Evolutionary conservation across 257 asterid genomes (phyloP).

Genomic region (Solanum paucissectum): DNA sequence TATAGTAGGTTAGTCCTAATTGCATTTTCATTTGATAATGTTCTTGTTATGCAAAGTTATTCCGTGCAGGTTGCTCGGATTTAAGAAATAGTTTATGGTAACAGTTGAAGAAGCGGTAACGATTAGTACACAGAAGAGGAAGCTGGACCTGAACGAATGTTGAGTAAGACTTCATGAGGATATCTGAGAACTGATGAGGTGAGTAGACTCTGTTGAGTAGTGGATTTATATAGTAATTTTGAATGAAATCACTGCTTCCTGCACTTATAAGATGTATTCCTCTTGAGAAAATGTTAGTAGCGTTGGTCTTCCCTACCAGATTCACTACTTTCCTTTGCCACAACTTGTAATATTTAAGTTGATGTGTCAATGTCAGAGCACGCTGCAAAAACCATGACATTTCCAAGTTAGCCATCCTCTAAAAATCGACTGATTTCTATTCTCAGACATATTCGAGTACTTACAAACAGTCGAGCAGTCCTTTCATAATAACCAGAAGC

Average conservation of each 20-base stretch:
- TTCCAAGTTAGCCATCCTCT: not conserved
- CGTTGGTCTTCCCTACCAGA: conserved; percentile 43
- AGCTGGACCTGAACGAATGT: conserved; percentile 38
- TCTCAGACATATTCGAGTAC: not conserved
- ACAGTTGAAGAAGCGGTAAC: not conserved
- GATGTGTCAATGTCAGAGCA: conserved; percentile 47
- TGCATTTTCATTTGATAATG: not conserved
- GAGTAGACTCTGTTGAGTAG: conserved; percentile 33
- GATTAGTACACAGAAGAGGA: not conserved
- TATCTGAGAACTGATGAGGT: conserved; percentile 49
- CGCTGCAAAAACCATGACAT: conserved; percentile 30
- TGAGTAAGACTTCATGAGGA: conserved; percentile 50
- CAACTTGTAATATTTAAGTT: conserved; percentile 42
- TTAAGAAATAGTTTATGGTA: not conserved
- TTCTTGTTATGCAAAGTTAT: not conserved
- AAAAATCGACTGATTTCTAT: not conserved
- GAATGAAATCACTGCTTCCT: conserved; percentile 81
- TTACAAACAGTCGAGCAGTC: conserved; percentile 59
- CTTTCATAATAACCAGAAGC: conserved; percentile 78
- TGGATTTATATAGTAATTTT: conserved; percentile 63
- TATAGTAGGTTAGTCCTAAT: not conserved
- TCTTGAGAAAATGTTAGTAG: conserved; percentile 44
- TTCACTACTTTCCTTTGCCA: conserved; percentile 63
- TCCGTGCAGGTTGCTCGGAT: not conserved
- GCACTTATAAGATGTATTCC: conserved; percentile 70